A percentile compares a stretch with the other conserved stretches of the same genome.
phyloP scores from a whole-genome alignment of 768 basidiomycete genomes.

The Suillus hirtellus region DNA sequence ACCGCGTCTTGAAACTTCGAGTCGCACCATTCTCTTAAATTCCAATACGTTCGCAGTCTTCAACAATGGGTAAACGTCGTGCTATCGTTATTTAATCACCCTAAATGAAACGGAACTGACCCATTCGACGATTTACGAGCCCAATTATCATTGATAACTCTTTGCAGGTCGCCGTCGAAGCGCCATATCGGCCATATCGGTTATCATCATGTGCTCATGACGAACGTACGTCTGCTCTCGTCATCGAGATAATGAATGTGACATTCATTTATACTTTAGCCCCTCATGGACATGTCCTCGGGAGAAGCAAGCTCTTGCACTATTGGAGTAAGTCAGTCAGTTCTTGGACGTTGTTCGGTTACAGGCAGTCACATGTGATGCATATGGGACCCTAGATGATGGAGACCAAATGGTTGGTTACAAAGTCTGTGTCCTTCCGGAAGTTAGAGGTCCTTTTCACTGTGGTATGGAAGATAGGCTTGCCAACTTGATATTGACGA shows the following conservation, averaged over 20 bases:
- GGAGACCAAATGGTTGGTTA: neutral
- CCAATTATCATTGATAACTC: neutral
- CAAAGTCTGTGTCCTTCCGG: neutral
- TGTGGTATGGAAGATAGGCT: neutral
- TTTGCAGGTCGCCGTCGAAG: neutral
- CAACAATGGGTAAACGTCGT: neutral
- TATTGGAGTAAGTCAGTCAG: neutral
- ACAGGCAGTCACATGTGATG: neutral
- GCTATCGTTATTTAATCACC: neutral
- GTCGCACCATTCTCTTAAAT: neutral
- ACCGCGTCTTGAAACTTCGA: neutral
- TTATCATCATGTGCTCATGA: neutral
- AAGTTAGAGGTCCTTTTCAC: conserved; percentile 3
- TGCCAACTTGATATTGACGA: neutral
- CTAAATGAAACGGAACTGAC: neutral
- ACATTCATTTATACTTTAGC: neutral
- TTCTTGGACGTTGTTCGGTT: neutral
- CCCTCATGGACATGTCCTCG: neutral
- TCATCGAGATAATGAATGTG: neutral
- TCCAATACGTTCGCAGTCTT: neutral
- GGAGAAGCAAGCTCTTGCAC: neutral
- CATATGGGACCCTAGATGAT: neutral
- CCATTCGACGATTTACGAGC: neutral
- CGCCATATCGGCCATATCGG: neutral
- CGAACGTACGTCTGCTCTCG: neutral